phyloP scores from a whole-genome alignment of 2,329 filamentous ascomycete genomes.

The Lasiodiplodia sp. region DNA sequence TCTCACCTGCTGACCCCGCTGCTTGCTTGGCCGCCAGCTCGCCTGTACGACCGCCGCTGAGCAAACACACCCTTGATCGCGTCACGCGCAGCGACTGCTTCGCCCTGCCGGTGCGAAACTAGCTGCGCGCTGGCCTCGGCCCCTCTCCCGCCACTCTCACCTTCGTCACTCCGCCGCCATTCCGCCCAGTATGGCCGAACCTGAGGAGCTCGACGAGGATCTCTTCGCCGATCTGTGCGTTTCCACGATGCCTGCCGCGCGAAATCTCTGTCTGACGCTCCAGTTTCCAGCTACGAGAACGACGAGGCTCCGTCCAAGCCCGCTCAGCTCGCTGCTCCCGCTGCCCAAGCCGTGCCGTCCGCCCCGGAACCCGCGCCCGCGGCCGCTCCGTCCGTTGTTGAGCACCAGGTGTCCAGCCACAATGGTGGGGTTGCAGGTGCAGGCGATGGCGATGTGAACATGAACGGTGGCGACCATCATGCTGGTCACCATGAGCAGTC shows the following conservation, averaged over 20 bases:
- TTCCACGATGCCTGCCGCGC: slow-evolving; percentile 35
- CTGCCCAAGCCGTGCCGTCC: slow-evolving; percentile 25
- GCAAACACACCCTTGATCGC: background rate
- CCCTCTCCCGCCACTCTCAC: background rate
- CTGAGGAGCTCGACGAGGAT: slow-evolving; percentile 87
- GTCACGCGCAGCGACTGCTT: slow-evolving; percentile 11
- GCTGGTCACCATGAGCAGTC: slow-evolving; percentile 43
- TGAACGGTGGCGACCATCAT: slow-evolving; percentile 41
- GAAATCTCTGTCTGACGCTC: slow-evolving; percentile 19
- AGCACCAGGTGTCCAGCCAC: slow-evolving; percentile 3
- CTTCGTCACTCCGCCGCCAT: slow-evolving; percentile 11
- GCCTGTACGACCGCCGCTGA: background rate
- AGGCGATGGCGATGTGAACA: slow-evolving; percentile 38
- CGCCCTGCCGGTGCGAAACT: slow-evolving; percentile 11
- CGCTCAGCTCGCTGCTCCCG: slow-evolving; percentile 34
- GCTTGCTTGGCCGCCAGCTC: background rate
- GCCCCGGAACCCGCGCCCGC: slow-evolving; percentile 36
- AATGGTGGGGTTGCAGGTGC: slow-evolving; percentile 6
- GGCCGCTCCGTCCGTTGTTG: slow-evolving; percentile 32
- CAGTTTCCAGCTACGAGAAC: slow-evolving; percentile 43
- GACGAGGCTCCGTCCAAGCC: slow-evolving; percentile 47
- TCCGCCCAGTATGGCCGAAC: slow-evolving; percentile 71
- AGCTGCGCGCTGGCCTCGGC: slow-evolving; percentile 26
- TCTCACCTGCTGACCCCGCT: background rate
- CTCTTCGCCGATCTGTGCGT: slow-evolving; percentile 94